Percentiles rank a stretch among this genome's conserved stretches.
phyloP scores from a whole-genome alignment of 2,329 filamentous ascomycete species.

The Ceratocystiopsis brevicomis region DNA sequence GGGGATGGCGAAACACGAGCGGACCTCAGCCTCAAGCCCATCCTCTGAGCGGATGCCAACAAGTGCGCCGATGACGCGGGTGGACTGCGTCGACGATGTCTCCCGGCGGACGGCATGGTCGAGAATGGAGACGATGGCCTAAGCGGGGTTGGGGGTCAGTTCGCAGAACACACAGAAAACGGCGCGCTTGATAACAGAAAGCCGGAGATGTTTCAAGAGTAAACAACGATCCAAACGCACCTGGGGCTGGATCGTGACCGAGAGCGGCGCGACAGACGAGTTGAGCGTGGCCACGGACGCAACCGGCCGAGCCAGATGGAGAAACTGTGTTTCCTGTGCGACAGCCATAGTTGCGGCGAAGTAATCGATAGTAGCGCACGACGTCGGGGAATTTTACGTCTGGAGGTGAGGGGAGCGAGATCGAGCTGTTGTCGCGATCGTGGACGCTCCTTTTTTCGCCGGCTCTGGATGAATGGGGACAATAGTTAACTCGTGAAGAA shows the following conservation, averaged over 20 bases:
- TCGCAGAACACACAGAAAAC: no score
- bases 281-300: constrained; percentile 53
- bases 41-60: constrained; percentile 89
- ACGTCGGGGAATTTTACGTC: neutral
- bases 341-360: constrained; percentile 45
- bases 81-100: constrained; percentile 55
- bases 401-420: constrained; percentile 7
- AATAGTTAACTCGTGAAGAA: constrained; percentile 7
- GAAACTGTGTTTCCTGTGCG: constrained; percentile 56
- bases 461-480: no score
- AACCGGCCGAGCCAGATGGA: constrained; percentile 84
- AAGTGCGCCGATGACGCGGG: constrained; percentile 90
- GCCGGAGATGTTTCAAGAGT: neutral
- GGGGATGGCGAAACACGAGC: constrained; percentile 91
- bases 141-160: neutral
- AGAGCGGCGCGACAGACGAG: constrained; percentile 75
- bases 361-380: neutral
- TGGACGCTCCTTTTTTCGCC: constrained; percentile 1
- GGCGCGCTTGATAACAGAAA: no score
- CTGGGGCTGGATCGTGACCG: constrained; percentile 89
- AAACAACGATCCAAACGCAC: constrained; percentile 22
- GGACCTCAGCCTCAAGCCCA: constrained; percentile 88
- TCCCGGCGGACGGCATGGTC: constrained; percentile 91
- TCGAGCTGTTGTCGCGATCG: neutral
- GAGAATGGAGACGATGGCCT: constrained; percentile 59